These are phyloP conservation scores for Groenewaldozyma salmanticensis DNA, from an alignment of 805 yeast genomes.

Conservation along the genomic window DNA sequence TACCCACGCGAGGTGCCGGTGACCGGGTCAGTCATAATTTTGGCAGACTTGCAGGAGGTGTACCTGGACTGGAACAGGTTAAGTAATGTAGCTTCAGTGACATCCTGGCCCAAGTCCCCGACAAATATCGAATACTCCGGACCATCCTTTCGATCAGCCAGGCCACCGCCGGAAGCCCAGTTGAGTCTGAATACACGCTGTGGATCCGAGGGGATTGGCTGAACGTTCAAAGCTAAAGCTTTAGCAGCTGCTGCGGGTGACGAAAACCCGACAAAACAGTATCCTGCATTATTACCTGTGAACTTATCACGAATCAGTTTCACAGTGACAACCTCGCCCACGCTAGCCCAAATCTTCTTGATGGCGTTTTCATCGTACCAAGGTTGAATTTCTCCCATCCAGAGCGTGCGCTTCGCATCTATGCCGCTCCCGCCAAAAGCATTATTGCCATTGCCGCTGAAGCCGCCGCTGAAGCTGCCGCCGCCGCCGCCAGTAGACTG, in stretches of 20 bases:
- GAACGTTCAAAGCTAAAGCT: slow-evolving; percentile 64
- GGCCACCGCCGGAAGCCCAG: slow-evolving; percentile 61
- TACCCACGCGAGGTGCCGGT: slow-evolving; percentile 73
- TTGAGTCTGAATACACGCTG: slow-evolving; percentile 53
- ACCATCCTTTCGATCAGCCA: slow-evolving; percentile 22
- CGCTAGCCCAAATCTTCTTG: slow-evolving; percentile 54
- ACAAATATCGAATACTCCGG: slow-evolving; percentile 67
- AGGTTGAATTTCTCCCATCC: slow-evolving; percentile 86
- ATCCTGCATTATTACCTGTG: slow-evolving; percentile 44
- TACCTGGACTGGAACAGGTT: slow-evolving; percentile 60
- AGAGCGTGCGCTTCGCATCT: slow-evolving; percentile 26
- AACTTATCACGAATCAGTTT: slow-evolving; percentile 64
- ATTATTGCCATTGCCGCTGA: not conserved
- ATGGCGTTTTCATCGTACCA: slow-evolving; percentile 69
- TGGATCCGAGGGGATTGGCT: slow-evolving; percentile 49
- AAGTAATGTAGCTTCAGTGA: slow-evolving; percentile 54
- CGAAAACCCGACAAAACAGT: slow-evolving; percentile 74
- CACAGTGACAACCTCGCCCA: slow-evolving; percentile 57
- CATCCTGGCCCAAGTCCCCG: slow-evolving; percentile 71
- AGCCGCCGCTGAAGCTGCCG: too few relatives aligned
- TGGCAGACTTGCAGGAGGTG: slow-evolving; percentile 66
- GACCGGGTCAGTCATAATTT: slow-evolving; percentile 63
- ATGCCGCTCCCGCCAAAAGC: too few relatives aligned
- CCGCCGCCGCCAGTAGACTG: too few relatives aligned
- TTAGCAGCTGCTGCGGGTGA: slow-evolving; percentile 48